Base-by-base conservation (phyloP, 345 rosid species). In the Citrus australasica region DNA sequence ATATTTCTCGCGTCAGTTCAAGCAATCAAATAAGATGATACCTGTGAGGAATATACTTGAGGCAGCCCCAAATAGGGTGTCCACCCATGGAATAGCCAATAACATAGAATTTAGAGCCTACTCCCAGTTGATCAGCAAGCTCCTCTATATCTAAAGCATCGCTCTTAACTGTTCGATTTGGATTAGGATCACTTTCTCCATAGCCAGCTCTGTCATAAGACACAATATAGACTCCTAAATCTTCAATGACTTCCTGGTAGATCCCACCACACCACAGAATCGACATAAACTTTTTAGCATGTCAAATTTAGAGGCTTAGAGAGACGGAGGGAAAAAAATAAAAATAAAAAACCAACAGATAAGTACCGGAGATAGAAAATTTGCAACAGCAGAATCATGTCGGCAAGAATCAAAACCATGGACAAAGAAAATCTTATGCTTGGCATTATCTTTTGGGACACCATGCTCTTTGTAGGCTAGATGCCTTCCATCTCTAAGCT, bases 11-110 rank as follows among this genome's bases (percentile, higher is more conserved):
- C 59, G 38, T 30, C 14, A 9, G 40, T 28, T 28, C 10, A 56
- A 70, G 56, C 42, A 59, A 16, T 28, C 21, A 67, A 60, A 60
- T 38, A 24, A 22, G 22, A 32, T 46, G 33, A 59, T 83, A 89
- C 95, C 91, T 90, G 71, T 90, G 91, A 84, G 92, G 92, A 35
- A 90, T 92, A 84, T 90, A 90, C 75, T 86, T 92, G 74, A 92
- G 91, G 71, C 91, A 85, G 28, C 88, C 85, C 92, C 96, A 87
- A 22, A 84, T 32, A 1, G 79, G 75, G 76, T 83, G 82, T 68
- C 91, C 92, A 14, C 92, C 93, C 88, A 92, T 92, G 10, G 93
- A 92, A 63, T 65, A 81, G 9, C 93, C 93, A 24, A 84, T 73
- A 3, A 87, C 79, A 79, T 83, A 92, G 78, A 90, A 88, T 37